Conservation (phyloP, 345 rosid species). For the Anacardium occidentale region DNA sequence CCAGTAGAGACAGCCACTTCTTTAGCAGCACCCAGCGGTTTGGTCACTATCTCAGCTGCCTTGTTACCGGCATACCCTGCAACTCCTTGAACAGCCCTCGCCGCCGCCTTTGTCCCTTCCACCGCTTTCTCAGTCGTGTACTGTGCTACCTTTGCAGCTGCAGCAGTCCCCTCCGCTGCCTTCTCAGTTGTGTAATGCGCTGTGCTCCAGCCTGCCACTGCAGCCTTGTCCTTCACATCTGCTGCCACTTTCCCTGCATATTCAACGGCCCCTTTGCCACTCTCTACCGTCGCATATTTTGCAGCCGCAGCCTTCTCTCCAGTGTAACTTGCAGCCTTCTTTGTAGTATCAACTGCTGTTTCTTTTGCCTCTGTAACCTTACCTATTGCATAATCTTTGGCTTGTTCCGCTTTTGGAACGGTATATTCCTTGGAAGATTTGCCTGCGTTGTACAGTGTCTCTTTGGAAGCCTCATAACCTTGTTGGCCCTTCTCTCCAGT, state of each 20-base stretch:
- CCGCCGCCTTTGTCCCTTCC: slow-evolving; percentile 62
- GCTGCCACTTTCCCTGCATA: slow-evolving; percentile 44
- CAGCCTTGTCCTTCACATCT: slow-evolving; percentile 55
- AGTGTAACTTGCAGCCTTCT: slow-evolving; percentile 30
- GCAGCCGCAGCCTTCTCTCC: slow-evolving; percentile 32
- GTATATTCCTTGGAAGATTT: slow-evolving; percentile 26
- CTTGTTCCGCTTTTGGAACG: slow-evolving; percentile 25
- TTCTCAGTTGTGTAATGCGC: slow-evolving; percentile 65
- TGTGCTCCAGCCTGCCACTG: slow-evolving; percentile 64
- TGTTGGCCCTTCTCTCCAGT: too few relatives aligned
- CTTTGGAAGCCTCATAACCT: slow-evolving; percentile 27
- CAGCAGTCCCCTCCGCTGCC: slow-evolving; percentile 55
- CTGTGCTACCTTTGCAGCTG: slow-evolving; percentile 52
- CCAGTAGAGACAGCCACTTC: slow-evolving; percentile 48
- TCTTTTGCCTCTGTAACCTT: slow-evolving; percentile 33
- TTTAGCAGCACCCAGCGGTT: slow-evolving; percentile 62
- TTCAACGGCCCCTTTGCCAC: slow-evolving; percentile 48
- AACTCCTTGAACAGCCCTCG: slow-evolving; percentile 43
- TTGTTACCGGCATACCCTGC: slow-evolving; percentile 55
- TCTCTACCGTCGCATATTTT: slow-evolving; percentile 50
- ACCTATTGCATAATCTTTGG: slow-evolving; percentile 33
- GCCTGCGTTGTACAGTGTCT: slow-evolving; percentile 21
- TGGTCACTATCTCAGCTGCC: slow-evolving; percentile 56
- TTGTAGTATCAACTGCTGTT: slow-evolving; percentile 20
- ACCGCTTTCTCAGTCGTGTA: slow-evolving; percentile 50